Evolutionary conservation across 352 stramenopile genomes (phyloP).

Genomic region (Globisporangium okanoganense): DNA sequence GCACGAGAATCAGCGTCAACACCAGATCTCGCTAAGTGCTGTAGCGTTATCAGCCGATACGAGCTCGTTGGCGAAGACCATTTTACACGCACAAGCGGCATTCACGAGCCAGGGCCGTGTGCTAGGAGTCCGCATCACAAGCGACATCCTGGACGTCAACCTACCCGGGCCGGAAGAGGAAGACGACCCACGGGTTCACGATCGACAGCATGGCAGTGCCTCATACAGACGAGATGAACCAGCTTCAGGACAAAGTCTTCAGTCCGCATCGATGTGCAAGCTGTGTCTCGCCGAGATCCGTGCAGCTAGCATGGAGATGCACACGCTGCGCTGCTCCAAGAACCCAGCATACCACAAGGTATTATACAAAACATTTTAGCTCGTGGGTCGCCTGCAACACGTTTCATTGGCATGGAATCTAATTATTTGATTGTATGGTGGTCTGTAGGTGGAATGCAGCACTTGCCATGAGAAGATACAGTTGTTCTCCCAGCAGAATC

Average conservation of each 20-base stretch:
- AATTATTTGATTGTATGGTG: neutral
- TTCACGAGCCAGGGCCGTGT: slow-evolving; percentile 22
- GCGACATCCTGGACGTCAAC: neutral
- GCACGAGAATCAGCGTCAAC: neutral
- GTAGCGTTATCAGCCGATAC: neutral
- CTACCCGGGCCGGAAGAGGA: neutral
- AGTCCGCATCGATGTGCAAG: slow-evolving; percentile 11
- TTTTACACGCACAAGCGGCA: slow-evolving; percentile 20
- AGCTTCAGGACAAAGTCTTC: neutral
- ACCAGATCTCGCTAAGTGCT: neutral
- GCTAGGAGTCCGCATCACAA: slow-evolving; percentile 8
- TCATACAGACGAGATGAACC: neutral
- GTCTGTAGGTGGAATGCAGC: slow-evolving; percentile 33
- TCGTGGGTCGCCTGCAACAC: too few species aligned
- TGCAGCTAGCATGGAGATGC: slow-evolving; percentile 27
- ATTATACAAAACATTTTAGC: too few species aligned
- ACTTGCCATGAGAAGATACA: slow-evolving; percentile 32
- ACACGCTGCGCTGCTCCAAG: slow-evolving; percentile 37
- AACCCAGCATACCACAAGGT: slow-evolving; percentile 58
- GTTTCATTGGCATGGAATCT: too few species aligned
- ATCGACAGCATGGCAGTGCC: neutral
- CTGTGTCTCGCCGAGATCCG: slow-evolving; percentile 37
- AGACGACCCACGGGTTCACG: neutral
- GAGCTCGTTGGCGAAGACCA: slow-evolving; percentile 16
- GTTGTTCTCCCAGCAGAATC: slow-evolving; percentile 20